Evolutionary conservation across 2,329 filamentous ascomycete species (phyloP).

Genomic region (Penicillium sp.): DNA sequence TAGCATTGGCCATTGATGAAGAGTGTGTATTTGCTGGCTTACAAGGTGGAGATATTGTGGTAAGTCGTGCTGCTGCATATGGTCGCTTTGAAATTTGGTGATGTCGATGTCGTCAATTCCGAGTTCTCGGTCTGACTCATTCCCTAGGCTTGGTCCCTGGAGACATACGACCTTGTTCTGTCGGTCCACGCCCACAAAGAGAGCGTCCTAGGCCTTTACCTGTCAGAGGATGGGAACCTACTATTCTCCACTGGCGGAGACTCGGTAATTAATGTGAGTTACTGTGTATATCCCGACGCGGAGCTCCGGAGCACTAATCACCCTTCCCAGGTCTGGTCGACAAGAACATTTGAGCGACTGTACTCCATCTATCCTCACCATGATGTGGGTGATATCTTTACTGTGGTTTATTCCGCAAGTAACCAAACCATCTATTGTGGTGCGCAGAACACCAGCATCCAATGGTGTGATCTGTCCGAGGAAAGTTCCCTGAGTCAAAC

Average conservation of each 20-base stretch:
- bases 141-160: constrained; percentile 74
- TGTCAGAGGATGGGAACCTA: constrained; percentile 72
- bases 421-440: constrained; percentile 86
- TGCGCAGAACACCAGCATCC: constrained; percentile 87
- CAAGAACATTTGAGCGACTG: constrained; percentile 70
- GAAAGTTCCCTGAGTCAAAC: constrained; percentile 62
- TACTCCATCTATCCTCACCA: constrained; percentile 92
- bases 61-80: constrained; percentile 33
- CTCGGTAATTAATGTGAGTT: constrained; percentile 76
- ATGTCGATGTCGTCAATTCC: neutral
- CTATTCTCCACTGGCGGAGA: constrained; percentile 94
- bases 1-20: constrained; percentile 78
- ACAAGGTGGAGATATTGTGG: constrained; percentile 87
- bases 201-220: constrained; percentile 80
- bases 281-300: neutral
- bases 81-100: neutral
- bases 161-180: constrained; percentile 77
- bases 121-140: constrained; percentile 11
- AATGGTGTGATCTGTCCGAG: constrained; percentile 76
- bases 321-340: constrained; percentile 69
- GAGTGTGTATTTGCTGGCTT: constrained; percentile 87
- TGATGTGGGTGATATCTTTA: constrained; percentile 95
- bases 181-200: constrained; percentile 87
- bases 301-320: neutral
- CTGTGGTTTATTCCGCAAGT: constrained; percentile 80